Evolutionary conservation across 768 basidiomycete genomes (phyloP).

Genomic region (Trametes meyenii): DNA sequence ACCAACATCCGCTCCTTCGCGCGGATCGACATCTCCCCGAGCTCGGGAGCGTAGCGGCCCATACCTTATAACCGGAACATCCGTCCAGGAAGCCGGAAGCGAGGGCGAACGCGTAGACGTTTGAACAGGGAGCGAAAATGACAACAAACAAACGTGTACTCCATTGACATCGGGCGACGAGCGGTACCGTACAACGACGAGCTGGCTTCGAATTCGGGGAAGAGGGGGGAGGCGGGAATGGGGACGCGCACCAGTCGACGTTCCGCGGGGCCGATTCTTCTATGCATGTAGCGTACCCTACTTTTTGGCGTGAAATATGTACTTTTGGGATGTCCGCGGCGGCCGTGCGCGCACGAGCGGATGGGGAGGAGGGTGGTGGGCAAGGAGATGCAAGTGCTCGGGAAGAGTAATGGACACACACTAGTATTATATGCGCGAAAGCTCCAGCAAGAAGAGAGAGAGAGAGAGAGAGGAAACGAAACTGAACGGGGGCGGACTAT

Average conservation of each 20-base stretch:
- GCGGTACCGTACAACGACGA: background rate
- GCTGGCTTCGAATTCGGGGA: background rate
- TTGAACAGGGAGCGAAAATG: background rate
- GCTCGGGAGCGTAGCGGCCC: no score
- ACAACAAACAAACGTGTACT: background rate
- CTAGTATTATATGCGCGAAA: conserved; percentile 8
- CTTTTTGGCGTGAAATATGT: conserved; percentile 1
- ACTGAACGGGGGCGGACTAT: background rate
- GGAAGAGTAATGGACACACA: conserved; percentile 1
- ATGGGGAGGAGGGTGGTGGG: background rate
- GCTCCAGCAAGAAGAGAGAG: background rate
- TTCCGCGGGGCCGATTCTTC: background rate
- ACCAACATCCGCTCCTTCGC: no score
- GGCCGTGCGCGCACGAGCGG: background rate
- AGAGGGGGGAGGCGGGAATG: no score
- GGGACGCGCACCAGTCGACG: background rate
- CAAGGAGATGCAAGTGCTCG: background rate
- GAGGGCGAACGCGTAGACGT: no score
- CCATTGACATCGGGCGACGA: background rate
- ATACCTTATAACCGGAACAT: no score
- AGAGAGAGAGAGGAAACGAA: no score
- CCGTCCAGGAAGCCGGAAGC: no score
- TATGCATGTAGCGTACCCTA: conserved; percentile 8
- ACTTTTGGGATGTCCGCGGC: background rate
- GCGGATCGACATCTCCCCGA: no score